phyloP scores from a whole-genome alignment of 768 basidiomycete genomes.

The Panaeolus papilionaceus region DNA sequence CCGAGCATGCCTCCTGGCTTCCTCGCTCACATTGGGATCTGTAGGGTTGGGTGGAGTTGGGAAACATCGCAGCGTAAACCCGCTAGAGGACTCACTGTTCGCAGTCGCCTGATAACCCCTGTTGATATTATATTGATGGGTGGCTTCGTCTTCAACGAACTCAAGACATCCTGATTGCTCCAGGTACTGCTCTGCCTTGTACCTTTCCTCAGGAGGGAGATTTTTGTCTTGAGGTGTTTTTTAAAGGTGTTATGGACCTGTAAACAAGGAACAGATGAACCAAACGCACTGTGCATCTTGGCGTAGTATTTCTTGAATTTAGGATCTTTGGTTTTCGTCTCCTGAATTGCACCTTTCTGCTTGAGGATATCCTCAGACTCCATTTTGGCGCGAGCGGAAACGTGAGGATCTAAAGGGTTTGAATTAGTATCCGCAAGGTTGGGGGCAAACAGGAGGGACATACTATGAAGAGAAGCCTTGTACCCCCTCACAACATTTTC shows the following conservation, averaged over 20 bases:
- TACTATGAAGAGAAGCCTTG: neutral
- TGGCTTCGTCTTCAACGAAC: neutral
- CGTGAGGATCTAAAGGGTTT: neutral
- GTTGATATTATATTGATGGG: neutral
- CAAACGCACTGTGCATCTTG: neutral
- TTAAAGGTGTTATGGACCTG: no score
- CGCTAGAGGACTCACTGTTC: neutral
- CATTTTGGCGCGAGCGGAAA: slow-evolving; percentile 7
- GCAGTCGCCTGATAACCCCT: neutral
- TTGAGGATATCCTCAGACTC: neutral
- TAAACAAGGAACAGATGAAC: no score
- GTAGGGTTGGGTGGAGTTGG: neutral
- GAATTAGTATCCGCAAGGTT: neutral
- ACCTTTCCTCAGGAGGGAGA: neutral
- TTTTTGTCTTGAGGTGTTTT: neutral
- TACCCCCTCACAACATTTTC: neutral
- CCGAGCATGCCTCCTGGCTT: neutral
- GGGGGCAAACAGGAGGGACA: neutral
- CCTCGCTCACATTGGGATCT: neutral
- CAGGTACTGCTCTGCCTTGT: neutral
- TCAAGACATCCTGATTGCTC: neutral
- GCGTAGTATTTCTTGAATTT: neutral
- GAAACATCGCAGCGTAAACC: neutral
- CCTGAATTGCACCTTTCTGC: neutral
- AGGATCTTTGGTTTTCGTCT: neutral